A percentile compares a stretch with the other conserved stretches of the same genome.
Evolutionary conservation across 345 rosid species (phyloP).

Genomic region (Melaleuca quinquenervia): DNA sequence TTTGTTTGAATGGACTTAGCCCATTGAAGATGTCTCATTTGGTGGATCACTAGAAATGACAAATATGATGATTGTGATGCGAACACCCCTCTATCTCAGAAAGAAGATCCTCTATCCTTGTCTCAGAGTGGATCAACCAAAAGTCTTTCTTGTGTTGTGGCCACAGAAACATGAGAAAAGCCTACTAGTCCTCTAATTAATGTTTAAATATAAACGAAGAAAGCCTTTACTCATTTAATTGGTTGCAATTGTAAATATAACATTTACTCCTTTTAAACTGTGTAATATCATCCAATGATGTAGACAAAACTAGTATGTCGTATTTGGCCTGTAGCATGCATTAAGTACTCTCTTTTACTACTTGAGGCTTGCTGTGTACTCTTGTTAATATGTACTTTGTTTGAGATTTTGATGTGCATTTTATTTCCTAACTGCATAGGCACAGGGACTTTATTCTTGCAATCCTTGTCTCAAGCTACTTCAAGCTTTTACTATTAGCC

Average conservation of each 20-base stretch:
- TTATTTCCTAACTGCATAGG: conserved; percentile 8
- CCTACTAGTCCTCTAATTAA: background rate
- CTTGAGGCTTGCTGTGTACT: background rate
- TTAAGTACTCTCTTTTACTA: background rate
- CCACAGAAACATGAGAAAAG: background rate
- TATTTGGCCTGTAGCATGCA: background rate
- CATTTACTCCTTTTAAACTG: background rate
- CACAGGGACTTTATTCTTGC: conserved; percentile 37
- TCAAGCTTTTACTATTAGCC: conserved; percentile 57
- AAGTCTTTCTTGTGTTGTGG: background rate
- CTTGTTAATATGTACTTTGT: background rate
- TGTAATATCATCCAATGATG: background rate
- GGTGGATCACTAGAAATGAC: background rate
- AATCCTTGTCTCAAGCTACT: conserved; percentile 62
- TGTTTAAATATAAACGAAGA: background rate
- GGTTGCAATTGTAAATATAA: background rate
- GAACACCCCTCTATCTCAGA: background rate
- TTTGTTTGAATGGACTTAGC: background rate
- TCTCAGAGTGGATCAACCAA: background rate
- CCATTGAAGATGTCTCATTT: background rate
- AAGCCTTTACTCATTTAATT: background rate
- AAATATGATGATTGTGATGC: background rate
- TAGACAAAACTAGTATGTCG: background rate
- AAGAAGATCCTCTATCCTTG: background rate
- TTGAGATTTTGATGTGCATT: background rate